Evolutionary conservation across 225 moss, liverwort and hornwort species (phyloP).

Genomic region (Marchantia paleacea): DNA sequence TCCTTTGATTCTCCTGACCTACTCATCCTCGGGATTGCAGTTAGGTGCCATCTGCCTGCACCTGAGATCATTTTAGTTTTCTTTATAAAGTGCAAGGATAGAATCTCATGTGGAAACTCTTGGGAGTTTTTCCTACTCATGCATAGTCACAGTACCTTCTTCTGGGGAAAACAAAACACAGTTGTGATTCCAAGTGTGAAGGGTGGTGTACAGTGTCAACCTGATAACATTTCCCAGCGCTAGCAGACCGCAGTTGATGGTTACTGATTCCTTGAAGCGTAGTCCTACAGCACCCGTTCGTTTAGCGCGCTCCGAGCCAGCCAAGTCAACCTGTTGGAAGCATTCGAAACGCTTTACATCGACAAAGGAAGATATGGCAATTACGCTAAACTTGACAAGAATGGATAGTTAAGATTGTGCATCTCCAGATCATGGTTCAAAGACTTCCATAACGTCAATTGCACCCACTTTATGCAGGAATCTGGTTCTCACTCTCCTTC

Average conservation of each 20-base stretch:
- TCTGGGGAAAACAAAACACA: not conserved
- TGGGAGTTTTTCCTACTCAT: not conserved
- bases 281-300: constrained; percentile 90
- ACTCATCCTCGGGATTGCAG: not conserved
- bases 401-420: not conserved
- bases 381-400: not conserved
- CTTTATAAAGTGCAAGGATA: not conserved
- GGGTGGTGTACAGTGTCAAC: constrained; percentile 34
- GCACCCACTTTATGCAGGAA: not conserved
- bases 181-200: not conserved
- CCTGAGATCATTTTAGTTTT: not conserved
- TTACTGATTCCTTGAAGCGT: constrained; percentile 94
- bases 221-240: constrained; percentile 95
- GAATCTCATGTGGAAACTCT: not conserved
- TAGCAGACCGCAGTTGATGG: constrained; percentile 90
- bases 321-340: constrained; percentile 75
- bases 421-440: not conserved
- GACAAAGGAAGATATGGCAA: not conserved
- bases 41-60: not conserved
- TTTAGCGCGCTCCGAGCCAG: constrained; percentile 88
- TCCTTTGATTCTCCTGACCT: not conserved
- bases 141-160: not conserved
- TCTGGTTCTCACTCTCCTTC: not conserved
- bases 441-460: not conserved
- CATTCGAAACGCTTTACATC: not conserved